phyloP scores from a whole-genome alignment of 225 moss, liverwort and hornwort species.

The Lunularia cruciata region DNA sequence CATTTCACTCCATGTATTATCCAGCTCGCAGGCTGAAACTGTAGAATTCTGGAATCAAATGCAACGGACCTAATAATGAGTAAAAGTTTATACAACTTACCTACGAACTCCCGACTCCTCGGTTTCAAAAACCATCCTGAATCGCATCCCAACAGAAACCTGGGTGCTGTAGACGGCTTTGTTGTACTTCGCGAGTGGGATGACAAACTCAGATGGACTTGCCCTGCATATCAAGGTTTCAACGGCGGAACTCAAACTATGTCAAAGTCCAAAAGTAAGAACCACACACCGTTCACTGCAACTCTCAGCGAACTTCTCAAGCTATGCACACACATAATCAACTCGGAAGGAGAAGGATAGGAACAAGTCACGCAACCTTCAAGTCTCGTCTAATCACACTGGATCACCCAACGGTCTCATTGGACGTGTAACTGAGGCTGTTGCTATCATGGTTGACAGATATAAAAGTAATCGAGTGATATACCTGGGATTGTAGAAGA shows the following conservation, averaged over 20 bases:
- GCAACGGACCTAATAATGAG: too few species aligned
- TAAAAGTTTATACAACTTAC: conserved; percentile 32
- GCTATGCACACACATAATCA: too few species aligned
- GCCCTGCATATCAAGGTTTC: conserved; percentile 82
- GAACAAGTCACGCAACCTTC: too few species aligned
- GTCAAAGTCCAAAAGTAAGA: too few species aligned
- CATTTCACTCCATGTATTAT: too few species aligned
- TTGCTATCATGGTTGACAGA: background rate
- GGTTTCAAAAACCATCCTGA: conserved; percentile 98
- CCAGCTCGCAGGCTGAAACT: too few species aligned
- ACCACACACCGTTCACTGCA: too few species aligned
- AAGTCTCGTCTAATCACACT: too few species aligned
- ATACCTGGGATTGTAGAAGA: conserved; percentile 98
- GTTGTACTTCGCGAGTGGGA: conserved; percentile 80
- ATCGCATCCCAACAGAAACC: conserved; percentile 96
- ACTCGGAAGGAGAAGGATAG: too few species aligned
- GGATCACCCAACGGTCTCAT: background rate
- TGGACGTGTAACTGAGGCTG: background rate
- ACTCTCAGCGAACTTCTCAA: too few species aligned
- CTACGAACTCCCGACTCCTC: conserved; percentile 96
- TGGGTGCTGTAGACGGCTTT: conserved; percentile 85
- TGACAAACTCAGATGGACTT: conserved; percentile 95
- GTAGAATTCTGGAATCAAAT: too few species aligned
- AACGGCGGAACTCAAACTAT: too few species aligned
- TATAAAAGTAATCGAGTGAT: background rate